These are phyloP conservation scores for Coniochaeta sp. DNA, from an alignment of 2,329 filamentous ascomycete species.

Conservation along the genomic window DNA sequence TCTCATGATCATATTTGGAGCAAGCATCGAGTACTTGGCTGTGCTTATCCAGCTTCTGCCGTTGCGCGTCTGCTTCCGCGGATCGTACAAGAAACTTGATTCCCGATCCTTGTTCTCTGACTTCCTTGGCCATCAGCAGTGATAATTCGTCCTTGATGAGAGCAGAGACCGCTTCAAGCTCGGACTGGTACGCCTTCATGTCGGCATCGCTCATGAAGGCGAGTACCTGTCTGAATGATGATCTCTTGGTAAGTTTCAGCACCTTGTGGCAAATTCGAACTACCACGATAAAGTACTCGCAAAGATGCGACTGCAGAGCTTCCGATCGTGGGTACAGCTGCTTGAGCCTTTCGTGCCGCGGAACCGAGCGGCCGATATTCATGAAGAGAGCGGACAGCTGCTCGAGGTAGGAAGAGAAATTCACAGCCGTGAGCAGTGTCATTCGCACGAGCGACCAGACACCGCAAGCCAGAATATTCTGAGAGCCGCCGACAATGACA, in stretches of 20 bases:
- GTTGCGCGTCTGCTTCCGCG: constrained; percentile 9
- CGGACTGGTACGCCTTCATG: constrained; percentile 20
- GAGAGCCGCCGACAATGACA: constrained; percentile 30
- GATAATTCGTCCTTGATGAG: constrained; percentile 27
- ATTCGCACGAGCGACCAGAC: constrained; percentile 36
- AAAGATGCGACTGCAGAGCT: constrained; percentile 24
- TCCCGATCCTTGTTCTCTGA: constrained; percentile 13
- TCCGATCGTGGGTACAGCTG: constrained; percentile 30
- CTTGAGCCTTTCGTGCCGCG: constrained; percentile 29
- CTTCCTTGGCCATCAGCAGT: constrained; percentile 15
- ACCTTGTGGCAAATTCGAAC: constrained; percentile 29
- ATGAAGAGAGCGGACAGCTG: constrained; percentile 32
- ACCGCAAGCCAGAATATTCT: constrained; percentile 35
- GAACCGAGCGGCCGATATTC: constrained; percentile 28
- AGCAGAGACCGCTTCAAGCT: constrained; percentile 25
- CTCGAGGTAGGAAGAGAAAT: constrained; percentile 26
- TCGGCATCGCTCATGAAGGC: constrained; percentile 23
- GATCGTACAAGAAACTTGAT: constrained; percentile 15
- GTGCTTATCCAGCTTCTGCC: neutral
- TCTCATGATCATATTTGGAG: constrained; percentile 31
- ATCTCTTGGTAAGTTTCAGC: constrained; percentile 24
- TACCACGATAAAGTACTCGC: constrained; percentile 32
- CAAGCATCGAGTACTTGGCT: constrained; percentile 27
- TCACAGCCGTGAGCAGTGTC: constrained; percentile 28
- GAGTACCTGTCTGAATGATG: constrained; percentile 20